Base-by-base conservation (phyloP, 2,329 filamentous ascomycete genomes). In the Claviceps maximensis region DNA sequence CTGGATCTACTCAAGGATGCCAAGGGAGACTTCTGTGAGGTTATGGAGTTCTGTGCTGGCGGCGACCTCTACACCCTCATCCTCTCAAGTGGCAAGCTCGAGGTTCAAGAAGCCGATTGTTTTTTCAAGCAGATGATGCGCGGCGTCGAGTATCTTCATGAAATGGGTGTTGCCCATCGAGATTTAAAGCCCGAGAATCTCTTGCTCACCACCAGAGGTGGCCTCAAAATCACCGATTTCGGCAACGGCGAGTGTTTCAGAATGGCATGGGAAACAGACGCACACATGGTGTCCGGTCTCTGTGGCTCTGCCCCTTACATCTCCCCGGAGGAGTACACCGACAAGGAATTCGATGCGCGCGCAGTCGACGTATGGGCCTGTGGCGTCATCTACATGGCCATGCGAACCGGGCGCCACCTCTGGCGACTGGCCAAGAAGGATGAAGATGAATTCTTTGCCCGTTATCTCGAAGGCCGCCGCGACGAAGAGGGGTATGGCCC, bases 61-160 rank as follows among this genome's bases (percentile, higher is more conserved):
- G 93, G 93, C 55, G 93, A 98, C 66, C 76, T 98, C 25, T 97
- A 97, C 69, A 96, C 89, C 0, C 78, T 98, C 5, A 86, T 98
- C 21, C 80, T 97, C 31, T 83, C 93, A 7, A 89, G 89, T 40
- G 88, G 88, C 55, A 95, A 95, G 69, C 82, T 98, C 21, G 90
- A 93, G 67, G 88, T 94, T 31, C 76, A 82, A 56, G 93, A 98
- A 70, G 91, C 93, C 55, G 93, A 98, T 67, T 98, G 93, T 71
- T 94, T 93, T 69, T 98, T 98, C 77, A 95, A 97, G 72, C 93
- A 98, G 70, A 83, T 97, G 70, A 97, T 98, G 91, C 87, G 93
- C 54, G 93, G 93, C 57, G 93, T 98, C 51, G 91, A 97, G 70
- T 98, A 98, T 68, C 89, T 98, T 74, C 93, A 98, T 70, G 91